A percentile compares a stretch with the other conserved stretches of the same genome.
Evolutionary conservation across 495 filamentous ascomycete species (phyloP).

Genomic region (Parmelia sp.): DNA sequence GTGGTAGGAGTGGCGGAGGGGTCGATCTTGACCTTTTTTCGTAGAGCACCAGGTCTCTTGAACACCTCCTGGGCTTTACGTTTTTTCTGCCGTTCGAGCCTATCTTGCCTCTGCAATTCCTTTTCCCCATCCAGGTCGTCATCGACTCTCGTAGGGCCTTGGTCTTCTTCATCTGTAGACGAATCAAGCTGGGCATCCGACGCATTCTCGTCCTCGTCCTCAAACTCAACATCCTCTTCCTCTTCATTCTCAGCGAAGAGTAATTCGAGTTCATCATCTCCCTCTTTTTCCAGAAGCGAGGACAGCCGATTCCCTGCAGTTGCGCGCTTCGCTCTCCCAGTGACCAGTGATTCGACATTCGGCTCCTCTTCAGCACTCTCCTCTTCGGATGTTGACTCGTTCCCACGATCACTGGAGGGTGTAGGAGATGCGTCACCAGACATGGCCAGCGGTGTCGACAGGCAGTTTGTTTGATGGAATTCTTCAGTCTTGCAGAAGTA

Average conservation of each 20-base stretch:
- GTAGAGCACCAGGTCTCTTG: conserved; percentile 43
- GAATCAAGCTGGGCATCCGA: conserved; percentile 78
- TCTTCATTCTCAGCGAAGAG: conserved; percentile 83
- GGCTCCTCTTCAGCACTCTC: conserved; percentile 16
- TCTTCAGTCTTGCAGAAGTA: too few species aligned
- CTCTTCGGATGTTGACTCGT: conserved; percentile 14
- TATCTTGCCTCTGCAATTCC: conserved; percentile 58
- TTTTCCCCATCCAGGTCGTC: conserved; percentile 56
- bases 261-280: conserved; percentile 70
- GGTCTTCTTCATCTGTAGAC: conserved; percentile 71
- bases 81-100: conserved; percentile 54
- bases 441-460: not conserved
- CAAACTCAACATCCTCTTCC: conserved; percentile 79
- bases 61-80: conserved; percentile 59
- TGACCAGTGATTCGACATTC: conserved; percentile 65
- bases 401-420: conserved; percentile 6
- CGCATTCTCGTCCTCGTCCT: conserved; percentile 56
- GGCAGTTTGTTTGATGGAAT: not conserved
- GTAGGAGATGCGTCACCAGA: conserved; percentile 13
- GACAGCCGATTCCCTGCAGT: conserved; percentile 85
- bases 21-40: conserved; percentile 62
- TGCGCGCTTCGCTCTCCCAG: conserved; percentile 69
- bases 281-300: conserved; percentile 67
- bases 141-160: conserved; percentile 57
- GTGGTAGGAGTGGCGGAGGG: conserved; percentile 38